Evolutionary conservation across 805 yeast species (phyloP).

Genomic region (Pichia phayaonensis): DNA sequence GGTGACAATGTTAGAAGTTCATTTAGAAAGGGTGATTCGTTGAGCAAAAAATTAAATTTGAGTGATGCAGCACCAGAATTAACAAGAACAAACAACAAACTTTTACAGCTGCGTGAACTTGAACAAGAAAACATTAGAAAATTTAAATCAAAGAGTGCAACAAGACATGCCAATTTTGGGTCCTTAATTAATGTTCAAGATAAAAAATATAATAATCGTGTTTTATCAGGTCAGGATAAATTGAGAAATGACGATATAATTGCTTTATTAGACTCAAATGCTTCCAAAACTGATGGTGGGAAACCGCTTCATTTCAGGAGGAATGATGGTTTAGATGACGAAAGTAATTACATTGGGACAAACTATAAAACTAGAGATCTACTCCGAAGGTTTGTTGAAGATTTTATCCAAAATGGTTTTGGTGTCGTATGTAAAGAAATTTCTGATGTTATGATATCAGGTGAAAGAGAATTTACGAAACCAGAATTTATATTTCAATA

Average conservation of each 20-base stretch:
- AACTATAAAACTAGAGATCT: conserved; percentile 17
- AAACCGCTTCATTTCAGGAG: conserved; percentile 37
- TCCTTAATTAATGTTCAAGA: conserved; percentile 69
- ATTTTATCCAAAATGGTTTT: conserved; percentile 68
- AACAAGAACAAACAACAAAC: conserved; percentile 22
- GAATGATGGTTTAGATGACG: neutral
- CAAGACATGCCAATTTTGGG: conserved; percentile 87
- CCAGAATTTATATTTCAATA: conserved; percentile 20
- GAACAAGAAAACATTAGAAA: conserved; percentile 47
- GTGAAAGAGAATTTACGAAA: neutral
- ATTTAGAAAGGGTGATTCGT: neutral
- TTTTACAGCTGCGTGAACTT: conserved; percentile 45
- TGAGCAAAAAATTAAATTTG: neutral
- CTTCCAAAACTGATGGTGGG: conserved; percentile 27
- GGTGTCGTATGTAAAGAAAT: conserved; percentile 52
- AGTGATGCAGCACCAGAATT: neutral
- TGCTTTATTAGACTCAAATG: conserved; percentile 56
- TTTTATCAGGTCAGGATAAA: conserved; percentile 64
- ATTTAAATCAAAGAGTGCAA: conserved; percentile 17
- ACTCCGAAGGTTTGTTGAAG: conserved; percentile 40
- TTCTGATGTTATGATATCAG: conserved; percentile 24
- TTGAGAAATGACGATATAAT: conserved; percentile 39
- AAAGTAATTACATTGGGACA: neutral
- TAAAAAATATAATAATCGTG: conserved; percentile 42
- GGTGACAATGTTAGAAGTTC: neutral